Base-by-base conservation (phyloP, 2,329 filamentous ascomycete genomes). In the Alternaria ethzedia region DNA sequence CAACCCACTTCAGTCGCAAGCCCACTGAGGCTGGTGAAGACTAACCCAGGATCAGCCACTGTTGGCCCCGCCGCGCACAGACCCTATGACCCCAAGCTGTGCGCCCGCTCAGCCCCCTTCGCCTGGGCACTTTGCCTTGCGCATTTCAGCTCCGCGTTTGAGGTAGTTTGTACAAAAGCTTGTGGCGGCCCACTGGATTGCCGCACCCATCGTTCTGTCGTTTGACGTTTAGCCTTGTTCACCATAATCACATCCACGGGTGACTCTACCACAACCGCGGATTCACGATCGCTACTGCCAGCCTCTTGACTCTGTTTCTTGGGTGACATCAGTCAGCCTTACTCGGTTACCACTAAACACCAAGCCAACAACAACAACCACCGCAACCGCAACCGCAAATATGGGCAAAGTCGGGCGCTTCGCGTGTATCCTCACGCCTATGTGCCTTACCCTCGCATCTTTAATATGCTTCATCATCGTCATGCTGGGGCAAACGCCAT, bases 401-500 rank as follows among this genome's bases (percentile, higher is more conserved):
- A 92, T 91, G 90, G 89, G 89, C 67, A 89, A 90, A 82, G 85
- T 87, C 76, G 94, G 93, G 71, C 89, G 95, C 77, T 88, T 95
- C 74, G 84, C 92, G 79, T 97, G 94, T 83, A 96, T 98, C 82
- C 88, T 92, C 82, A 84, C 94, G 84, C 95, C 95, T 64, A 94
- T 97, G 82, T 84, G 88, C 68, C 87, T 97, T 75, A 95, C 93
- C 20, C 82, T 96, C 73, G 91, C 87, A 67, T 90, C 91, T 63
- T 85, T 97, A 74, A 83, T 96, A 73, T 91, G 91, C 71, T 80
- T 89, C 58, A 73, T 87, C 51, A 76, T 90, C 43, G 84, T 90
- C 56, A 85, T 87, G 66, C 70, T 88, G 54, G 87, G 86, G 36
- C 86, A 87, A 70, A 85, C 85, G 63, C 85, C 85, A 69, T 83